These are phyloP conservation scores for Talaromyces pinophilus DNA, from an alignment of 2,329 filamentous ascomycete species.

Conservation along the genomic window DNA sequence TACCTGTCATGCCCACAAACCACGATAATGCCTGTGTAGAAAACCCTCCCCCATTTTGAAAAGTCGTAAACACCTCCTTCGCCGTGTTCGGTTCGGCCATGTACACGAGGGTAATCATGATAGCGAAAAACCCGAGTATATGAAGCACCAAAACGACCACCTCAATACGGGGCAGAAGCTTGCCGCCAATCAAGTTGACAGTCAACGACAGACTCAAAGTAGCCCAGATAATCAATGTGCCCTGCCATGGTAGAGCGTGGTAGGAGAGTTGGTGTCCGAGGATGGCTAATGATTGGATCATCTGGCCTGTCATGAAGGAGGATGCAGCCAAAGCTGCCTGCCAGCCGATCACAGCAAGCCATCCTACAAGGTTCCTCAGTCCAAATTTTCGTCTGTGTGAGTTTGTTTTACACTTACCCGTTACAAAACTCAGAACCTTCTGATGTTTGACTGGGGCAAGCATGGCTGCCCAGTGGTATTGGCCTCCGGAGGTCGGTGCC, in stretches of 20 bases:
- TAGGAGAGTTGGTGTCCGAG: constrained; percentile 32
- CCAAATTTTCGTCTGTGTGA: not conserved
- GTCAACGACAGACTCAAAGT: constrained; percentile 51
- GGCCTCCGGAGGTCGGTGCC: constrained; percentile 42
- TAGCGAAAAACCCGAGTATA: constrained; percentile 47
- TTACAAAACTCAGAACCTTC: constrained; percentile 41
- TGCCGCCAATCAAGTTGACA: constrained; percentile 54
- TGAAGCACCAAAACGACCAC: constrained; percentile 54
- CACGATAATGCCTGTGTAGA: constrained; percentile 44
- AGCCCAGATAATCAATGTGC: constrained; percentile 53
- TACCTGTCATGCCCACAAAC: constrained; percentile 38
- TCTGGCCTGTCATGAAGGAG: constrained; percentile 36
- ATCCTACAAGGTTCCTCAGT: constrained; percentile 28
- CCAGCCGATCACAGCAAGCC: constrained; percentile 43
- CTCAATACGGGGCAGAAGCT: constrained; percentile 54
- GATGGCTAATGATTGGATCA: constrained; percentile 40
- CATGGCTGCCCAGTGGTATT: constrained; percentile 46
- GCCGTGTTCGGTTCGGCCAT: constrained; percentile 31
- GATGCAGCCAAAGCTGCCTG: constrained; percentile 38
- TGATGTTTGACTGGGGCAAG: constrained; percentile 38
- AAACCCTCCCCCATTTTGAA: constrained; percentile 43
- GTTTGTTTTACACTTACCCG: constrained; percentile 28
- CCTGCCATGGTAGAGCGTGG: constrained; percentile 33
- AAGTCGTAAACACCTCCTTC: constrained; percentile 38
- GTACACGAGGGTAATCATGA: constrained; percentile 42